Base-by-base conservation (phyloP, 331 rosid genomes). In the Erythrophleum ivorense region DNA sequence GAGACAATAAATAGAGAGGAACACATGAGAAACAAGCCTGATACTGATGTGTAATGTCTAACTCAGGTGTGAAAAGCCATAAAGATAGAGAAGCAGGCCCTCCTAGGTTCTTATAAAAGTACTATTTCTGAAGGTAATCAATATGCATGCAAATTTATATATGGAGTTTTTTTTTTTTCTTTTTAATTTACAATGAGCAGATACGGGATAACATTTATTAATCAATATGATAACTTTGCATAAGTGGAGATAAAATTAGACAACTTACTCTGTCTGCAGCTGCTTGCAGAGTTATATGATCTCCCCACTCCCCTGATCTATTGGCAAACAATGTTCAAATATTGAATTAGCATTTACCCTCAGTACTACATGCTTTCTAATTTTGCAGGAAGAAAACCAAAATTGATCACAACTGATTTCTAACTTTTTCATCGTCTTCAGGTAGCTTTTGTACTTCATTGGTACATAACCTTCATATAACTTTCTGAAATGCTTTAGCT, bases 281-380 rank as follows among this genome's bases (percentile, higher is more conserved):
- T 29, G 99, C 99, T 78, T 96, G 99, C 41, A 96, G 86, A 33
- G 98, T 93, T 81, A 96, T 73, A 88, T 96, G 99, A 90, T 96
- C 99, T 86, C 99, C 99, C 99, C 99, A 96, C 81, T 96, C 99
- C 57, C 98, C 98, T 55, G 94, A 73, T 88, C 99, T 96, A 88
- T 88, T 69, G 77, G 54, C 78, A 88, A 72, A 72, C 60, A 75
- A 80, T 7, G 81, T 49, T 63, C 49, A 82, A 70, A 86, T 53
- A 81, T 38, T 7, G n/a, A 82, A 84, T 85, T 76, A 85, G 82
- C 36, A 43, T 62, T 83, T 76, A 84, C 67, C 41, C 70, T 78
- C 77, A 81, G 16, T 77, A 83, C 72, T 72, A 36, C 63, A 82
- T 75, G 73, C 60, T 73, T 60, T 81, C 55, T 49, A 78, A 84